A percentile compares a stretch with the other conserved stretches of the same genome.
Conservation (phyloP, 2,329 filamentous ascomycete species). For the Graphilbum ipis-grandicollis region DNA sequence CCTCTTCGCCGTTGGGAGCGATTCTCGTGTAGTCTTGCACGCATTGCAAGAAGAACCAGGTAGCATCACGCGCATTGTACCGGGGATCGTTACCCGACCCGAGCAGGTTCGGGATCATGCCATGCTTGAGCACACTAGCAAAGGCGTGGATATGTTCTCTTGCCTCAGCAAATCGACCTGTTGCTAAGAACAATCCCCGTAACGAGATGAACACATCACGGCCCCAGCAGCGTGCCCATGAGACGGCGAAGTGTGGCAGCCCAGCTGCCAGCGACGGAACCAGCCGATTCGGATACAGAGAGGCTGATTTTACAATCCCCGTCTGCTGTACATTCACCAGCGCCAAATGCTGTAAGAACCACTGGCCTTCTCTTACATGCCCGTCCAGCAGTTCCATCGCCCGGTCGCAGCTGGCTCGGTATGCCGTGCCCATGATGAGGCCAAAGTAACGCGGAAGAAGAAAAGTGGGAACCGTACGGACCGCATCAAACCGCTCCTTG, state of each 20-base stretch:
- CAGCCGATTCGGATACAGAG: conserved; percentile 68
- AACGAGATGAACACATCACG: conserved; percentile 94
- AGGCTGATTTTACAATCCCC: conserved; percentile 76
- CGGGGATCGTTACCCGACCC: conserved; percentile 71
- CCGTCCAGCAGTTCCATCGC: conserved; percentile 63
- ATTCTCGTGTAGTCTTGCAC: conserved; percentile 85
- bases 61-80: conserved; percentile 90
- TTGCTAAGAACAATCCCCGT: conserved; percentile 79
- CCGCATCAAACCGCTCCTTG: conserved; percentile 66
- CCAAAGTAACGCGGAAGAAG: conserved; percentile 87
- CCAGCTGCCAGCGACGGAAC: conserved; percentile 85
- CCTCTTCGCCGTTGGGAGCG: conserved; percentile 54
- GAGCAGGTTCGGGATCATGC: conserved; percentile 92
- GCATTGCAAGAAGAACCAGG: conserved; percentile 95
- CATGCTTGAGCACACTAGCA: conserved; percentile 90
- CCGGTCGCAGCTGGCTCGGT: conserved; percentile 65
- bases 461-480: conserved; percentile 74
- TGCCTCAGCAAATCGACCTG: conserved; percentile 73
- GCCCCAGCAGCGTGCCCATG: conserved; percentile 95
- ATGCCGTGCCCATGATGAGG: conserved; percentile 72
- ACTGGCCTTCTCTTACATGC: conserved; percentile 64
- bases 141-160: conserved; percentile 91
- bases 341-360: conserved; percentile 73
- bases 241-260: conserved; percentile 79
- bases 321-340: conserved; percentile 89